Conservation (phyloP, 257 asterid species). For the Petrea volubilis region DNA sequence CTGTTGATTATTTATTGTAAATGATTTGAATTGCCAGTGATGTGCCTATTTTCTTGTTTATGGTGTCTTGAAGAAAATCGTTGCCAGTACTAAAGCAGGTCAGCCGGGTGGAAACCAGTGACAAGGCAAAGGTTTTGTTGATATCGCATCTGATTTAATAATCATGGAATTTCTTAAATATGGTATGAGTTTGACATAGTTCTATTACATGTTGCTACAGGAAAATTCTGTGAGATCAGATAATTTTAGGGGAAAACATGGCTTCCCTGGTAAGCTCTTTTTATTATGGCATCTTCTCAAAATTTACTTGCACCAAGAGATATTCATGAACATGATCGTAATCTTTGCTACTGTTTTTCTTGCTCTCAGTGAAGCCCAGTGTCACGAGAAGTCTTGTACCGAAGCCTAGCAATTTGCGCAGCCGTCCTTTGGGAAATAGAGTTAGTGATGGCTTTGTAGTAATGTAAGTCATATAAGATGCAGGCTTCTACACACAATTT, state of each 20-base stretch:
- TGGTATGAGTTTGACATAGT: slow-evolving; percentile 19
- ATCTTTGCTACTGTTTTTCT: slow-evolving; percentile 20
- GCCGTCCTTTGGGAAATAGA: slow-evolving; percentile 51
- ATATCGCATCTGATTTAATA: slow-evolving; percentile 20
- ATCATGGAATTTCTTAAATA: background rate
- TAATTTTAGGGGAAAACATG: slow-evolving; percentile 44
- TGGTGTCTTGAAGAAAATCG: slow-evolving; percentile 63
- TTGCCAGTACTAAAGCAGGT: slow-evolving; percentile 58
- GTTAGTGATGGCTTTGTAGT: slow-evolving; percentile 57
- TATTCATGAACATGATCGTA: background rate
- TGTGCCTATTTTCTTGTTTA: slow-evolving; percentile 28
- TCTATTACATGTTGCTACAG: slow-evolving; percentile 34
- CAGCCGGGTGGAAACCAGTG: slow-evolving; percentile 36
- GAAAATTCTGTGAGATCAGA: slow-evolving; percentile 42
- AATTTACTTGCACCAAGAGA: background rate
- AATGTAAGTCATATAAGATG: slow-evolving; percentile 44
- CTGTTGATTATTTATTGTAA: slow-evolving; percentile 20
- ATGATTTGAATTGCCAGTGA: slow-evolving; percentile 24
- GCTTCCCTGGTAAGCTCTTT: slow-evolving; percentile 64
- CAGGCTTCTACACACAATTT: slow-evolving; percentile 11
- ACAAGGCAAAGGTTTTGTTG: slow-evolving; percentile 49
- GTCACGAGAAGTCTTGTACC: slow-evolving; percentile 50
- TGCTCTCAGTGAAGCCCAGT: slow-evolving; percentile 61
- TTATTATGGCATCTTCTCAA: slow-evolving; percentile 22
- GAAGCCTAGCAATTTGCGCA: slow-evolving; percentile 42